A percentile compares a stretch with the other conserved stretches of the same genome.
Evolutionary conservation across 306 rosid genomes (phyloP).

Genomic region (Cucurbita argyrosperma): DNA sequence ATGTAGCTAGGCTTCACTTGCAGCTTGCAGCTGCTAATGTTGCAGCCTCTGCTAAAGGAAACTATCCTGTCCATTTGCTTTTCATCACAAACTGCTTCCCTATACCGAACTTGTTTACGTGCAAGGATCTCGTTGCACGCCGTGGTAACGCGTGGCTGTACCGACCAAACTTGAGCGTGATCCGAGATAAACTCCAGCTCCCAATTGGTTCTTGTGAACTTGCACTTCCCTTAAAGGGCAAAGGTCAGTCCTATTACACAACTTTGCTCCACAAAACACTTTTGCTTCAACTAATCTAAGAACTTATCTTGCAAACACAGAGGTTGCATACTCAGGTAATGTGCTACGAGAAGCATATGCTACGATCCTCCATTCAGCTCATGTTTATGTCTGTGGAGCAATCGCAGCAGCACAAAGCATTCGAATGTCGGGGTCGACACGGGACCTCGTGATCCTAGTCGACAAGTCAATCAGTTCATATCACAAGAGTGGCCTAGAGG

Average conservation of each 20-base stretch:
- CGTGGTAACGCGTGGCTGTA: conserved; percentile 70
- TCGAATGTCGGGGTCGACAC: conserved; percentile 67
- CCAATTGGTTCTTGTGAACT: conserved; percentile 93
- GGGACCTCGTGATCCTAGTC: conserved; percentile 86
- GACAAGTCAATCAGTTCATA: conserved; percentile 70
- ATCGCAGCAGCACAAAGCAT: conserved; percentile 94
- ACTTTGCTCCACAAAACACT: background rate
- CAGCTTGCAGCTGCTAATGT: conserved; percentile 80
- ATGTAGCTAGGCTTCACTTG: conserved; percentile 74
- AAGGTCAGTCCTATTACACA: conserved; percentile 36
- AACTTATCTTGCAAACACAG: conserved; percentile 24
- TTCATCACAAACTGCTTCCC: conserved; percentile 63
- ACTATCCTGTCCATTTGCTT: conserved; percentile 50
- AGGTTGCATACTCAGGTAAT: conserved; percentile 49
- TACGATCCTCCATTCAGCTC: conserved; percentile 89
- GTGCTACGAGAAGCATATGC: conserved; percentile 71
- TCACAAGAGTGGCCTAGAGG: conserved; percentile 79
- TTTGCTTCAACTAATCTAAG: background rate
- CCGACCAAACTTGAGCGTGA: conserved; percentile 50
- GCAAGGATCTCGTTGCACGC: conserved; percentile 49
- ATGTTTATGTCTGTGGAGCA: conserved; percentile 88
- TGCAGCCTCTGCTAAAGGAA: conserved; percentile 67
- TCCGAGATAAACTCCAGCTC: conserved; percentile 56
- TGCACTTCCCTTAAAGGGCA: conserved; percentile 66
- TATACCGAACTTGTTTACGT: conserved; percentile 55